Percentiles rank a stretch among this genome's conserved stretches.
Evolutionary conservation across 2,329 filamentous ascomycete species (phyloP).

Genomic region (Colletotrichum endophyticum): DNA sequence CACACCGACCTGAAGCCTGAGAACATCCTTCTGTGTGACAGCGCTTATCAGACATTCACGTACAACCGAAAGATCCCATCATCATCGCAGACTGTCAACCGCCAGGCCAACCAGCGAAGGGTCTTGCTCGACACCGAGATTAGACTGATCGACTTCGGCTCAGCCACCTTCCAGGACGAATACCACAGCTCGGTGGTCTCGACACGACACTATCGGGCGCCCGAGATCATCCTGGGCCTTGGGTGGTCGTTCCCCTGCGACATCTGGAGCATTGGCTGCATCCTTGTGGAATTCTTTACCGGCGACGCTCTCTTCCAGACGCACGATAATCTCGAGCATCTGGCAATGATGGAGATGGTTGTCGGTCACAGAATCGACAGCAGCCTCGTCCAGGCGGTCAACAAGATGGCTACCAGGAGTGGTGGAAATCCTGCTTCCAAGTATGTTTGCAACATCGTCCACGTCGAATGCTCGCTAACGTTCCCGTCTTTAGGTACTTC

Average conservation of each 20-base stretch:
- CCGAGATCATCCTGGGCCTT: conserved; percentile 73
- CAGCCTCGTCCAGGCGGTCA: conserved; percentile 61
- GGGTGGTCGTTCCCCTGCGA: conserved; percentile 77
- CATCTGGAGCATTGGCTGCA: conserved; percentile 77
- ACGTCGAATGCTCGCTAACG: not conserved
- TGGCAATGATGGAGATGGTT: conserved; percentile 79
- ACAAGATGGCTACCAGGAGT: conserved; percentile 60
- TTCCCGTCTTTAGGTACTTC: conserved; percentile 58
- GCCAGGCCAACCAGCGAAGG: conserved; percentile 66
- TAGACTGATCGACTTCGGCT: conserved; percentile 73
- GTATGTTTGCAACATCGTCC: conserved; percentile 43
- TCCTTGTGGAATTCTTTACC: conserved; percentile 74
- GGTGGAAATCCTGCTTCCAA: conserved; percentile 67
- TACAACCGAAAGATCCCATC: conserved; percentile 74
- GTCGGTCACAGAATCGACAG: conserved; percentile 64
- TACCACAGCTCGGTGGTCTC: conserved; percentile 76
- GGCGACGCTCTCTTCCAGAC: conserved; percentile 76
- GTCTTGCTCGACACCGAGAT: conserved; percentile 74
- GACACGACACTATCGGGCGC: conserved; percentile 72
- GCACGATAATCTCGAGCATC: conserved; percentile 73
- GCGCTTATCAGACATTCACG: conserved; percentile 71
- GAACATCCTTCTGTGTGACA: conserved; percentile 71
- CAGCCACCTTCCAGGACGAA: conserved; percentile 75
- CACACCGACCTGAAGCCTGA: conserved; percentile 83
- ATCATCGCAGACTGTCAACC: conserved; percentile 63